Percentiles rank a stretch among this genome's conserved stretches.
Evolutionary conservation across 73 alveolate genomes (phyloP).

Genomic region (Uronychia binucleata): DNA sequence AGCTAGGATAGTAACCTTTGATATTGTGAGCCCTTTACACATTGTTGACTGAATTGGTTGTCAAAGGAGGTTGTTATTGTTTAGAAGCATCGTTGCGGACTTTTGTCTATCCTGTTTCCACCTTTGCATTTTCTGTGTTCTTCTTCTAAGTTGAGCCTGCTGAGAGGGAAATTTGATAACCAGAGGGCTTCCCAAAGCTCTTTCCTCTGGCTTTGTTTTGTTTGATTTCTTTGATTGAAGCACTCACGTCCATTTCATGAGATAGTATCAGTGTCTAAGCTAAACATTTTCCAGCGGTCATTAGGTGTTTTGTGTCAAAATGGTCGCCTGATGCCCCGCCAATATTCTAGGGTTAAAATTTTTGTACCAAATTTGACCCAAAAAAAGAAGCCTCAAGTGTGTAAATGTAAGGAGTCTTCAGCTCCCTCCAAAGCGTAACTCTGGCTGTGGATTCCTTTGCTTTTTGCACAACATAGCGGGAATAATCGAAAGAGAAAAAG

Average conservation of each 20-base stretch:
- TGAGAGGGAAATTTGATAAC: no score
- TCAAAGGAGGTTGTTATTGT: no score
- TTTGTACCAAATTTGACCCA: constrained; percentile 67
- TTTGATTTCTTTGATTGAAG: not conserved
- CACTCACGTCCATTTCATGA: not conserved
- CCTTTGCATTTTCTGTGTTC: no score
- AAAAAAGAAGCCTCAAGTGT: constrained; percentile 85
- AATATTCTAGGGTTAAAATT: constrained; percentile 40
- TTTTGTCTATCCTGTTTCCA: no score
- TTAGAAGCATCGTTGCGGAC: no score
- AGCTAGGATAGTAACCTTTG: not conserved
- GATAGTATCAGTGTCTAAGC: not conserved
- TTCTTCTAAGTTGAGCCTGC: no score
- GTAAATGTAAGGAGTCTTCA: constrained; percentile 69
- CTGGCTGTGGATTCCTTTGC: constrained; percentile 87
- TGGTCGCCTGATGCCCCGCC: no score
- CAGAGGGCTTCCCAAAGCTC: not conserved
- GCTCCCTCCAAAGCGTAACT: constrained; percentile 77
- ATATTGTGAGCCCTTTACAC: no score
- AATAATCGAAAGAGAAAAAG: constrained; percentile 19
- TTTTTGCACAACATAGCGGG: constrained; percentile 39
- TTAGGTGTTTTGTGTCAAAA: not conserved
- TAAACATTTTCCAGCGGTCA: not conserved
- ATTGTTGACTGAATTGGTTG: no score
- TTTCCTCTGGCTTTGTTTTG: not conserved